Conservation (phyloP, 345 rosid genomes). For the Eucalyptus lansdowneana region DNA sequence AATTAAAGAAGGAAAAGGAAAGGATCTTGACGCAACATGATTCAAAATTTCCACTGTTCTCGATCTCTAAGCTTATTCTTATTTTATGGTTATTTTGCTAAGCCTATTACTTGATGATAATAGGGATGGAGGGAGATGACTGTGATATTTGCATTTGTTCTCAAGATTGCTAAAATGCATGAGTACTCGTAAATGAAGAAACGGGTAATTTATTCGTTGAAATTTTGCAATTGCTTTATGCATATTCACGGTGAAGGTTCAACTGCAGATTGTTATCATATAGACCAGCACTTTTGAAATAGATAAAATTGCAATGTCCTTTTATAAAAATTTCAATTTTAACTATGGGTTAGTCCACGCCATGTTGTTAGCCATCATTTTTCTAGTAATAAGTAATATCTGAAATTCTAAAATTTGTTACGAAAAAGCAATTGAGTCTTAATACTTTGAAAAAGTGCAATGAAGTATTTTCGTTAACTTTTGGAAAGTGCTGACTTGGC, state of each 20-base stretch:
- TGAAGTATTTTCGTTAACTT: too few relatives aligned
- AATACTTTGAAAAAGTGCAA: too few relatives aligned
- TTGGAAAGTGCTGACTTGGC: neutral
- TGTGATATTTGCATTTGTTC: neutral
- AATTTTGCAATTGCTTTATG: neutral
- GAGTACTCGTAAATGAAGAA: neutral
- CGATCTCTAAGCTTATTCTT: neutral
- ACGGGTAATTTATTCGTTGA: neutral
- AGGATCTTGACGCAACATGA: neutral
- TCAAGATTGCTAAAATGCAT: neutral
- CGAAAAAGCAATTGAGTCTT: rapidly evolving
- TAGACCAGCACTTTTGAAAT: neutral
- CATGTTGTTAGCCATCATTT: neutral
- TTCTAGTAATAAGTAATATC: rapidly evolving
- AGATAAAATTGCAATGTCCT: neutral
- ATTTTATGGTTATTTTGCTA: neutral
- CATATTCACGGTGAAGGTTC: neutral
- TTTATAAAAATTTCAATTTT: neutral
- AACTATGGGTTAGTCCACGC: neutral
- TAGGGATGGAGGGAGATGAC: neutral
- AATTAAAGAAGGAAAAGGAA: neutral
- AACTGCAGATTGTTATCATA: neutral
- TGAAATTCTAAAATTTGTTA: too few relatives aligned
- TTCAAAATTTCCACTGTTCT: neutral
- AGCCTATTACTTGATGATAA: neutral